phyloP scores from a whole-genome alignment of 768 basidiomycete species.

The Pleurotus salmoneostramineus region DNA sequence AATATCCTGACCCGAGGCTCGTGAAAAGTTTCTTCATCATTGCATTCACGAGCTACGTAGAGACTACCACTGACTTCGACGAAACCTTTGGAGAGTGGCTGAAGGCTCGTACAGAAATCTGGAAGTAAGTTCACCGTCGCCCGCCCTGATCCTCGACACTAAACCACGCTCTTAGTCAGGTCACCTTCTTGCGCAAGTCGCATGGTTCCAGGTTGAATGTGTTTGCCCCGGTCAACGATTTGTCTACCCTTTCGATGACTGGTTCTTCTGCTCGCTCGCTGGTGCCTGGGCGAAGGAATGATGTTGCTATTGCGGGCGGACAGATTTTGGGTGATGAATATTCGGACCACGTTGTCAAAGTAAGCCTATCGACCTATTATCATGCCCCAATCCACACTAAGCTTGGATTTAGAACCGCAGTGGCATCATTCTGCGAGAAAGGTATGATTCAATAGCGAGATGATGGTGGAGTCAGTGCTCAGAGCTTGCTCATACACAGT shows the following conservation, averaged over 20 bases:
- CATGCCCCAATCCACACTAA: neutral
- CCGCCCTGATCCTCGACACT: neutral
- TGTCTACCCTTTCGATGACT: slow-evolving; percentile 75
- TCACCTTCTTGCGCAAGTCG: slow-evolving; percentile 79
- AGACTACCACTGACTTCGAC: slow-evolving; percentile 53
- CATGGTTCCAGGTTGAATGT: slow-evolving; percentile 79
- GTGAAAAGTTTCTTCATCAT: slow-evolving; percentile 82
- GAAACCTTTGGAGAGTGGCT: slow-evolving; percentile 87
- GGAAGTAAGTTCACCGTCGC: slow-evolving; percentile 62
- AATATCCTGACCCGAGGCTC: neutral
- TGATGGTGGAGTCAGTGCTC: neutral
- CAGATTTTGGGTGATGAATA: slow-evolving; percentile 94
- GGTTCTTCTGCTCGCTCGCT: slow-evolving; percentile 53
- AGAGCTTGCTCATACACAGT: slow-evolving; percentile 30
- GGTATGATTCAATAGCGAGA: slow-evolving; percentile 35
- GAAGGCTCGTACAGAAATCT: slow-evolving; percentile 86
- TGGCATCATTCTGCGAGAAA: slow-evolving; percentile 91
- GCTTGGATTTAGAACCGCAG: slow-evolving; percentile 65
- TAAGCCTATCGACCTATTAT: slow-evolving; percentile 22
- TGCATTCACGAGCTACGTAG: slow-evolving; percentile 87
- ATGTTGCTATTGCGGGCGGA: slow-evolving; percentile 72
- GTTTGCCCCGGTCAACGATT: slow-evolving; percentile 89
- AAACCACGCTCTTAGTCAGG: slow-evolving; percentile 52
- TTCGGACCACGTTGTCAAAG: slow-evolving; percentile 90
- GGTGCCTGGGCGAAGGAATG: slow-evolving; percentile 67